These are phyloP conservation scores for Dendrobium officinale DNA, from an alignment of 106 monocot genomes.

Conservation along the genomic window DNA sequence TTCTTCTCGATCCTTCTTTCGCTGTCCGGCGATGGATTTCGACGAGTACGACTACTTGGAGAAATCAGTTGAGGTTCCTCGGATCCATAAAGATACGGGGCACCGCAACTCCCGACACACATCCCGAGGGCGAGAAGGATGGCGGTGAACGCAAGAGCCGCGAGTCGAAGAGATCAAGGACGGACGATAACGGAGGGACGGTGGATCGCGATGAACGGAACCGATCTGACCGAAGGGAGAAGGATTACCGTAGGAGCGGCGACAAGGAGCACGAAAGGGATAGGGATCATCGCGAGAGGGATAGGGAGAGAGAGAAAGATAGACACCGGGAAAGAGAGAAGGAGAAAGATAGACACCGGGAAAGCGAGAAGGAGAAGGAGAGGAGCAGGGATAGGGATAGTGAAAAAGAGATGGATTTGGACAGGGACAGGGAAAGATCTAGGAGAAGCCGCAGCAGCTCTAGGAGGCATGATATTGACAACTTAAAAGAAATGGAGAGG, in stretches of 20 bases:
- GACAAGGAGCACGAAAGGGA: conserved; percentile 14
- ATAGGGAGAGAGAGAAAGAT: conserved; percentile 13
- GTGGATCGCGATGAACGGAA: conserved; percentile 16
- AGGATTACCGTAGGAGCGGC: conserved; percentile 4
- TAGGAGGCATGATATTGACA: conserved; percentile 1
- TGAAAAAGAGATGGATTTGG: neutral
- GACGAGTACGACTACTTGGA: conserved; percentile 16
- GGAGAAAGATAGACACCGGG: neutral
- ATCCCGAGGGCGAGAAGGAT: neutral
- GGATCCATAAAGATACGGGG: conserved; percentile 11
- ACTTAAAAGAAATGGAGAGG: neutral
- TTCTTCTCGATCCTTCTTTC: neutral
- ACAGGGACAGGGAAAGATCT: conserved; percentile 3
- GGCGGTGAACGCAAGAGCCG: neutral
- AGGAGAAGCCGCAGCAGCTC: conserved; percentile 8
- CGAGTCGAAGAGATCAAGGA: conserved; percentile 2
- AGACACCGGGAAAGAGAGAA: neutral
- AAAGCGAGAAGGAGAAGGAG: conserved; percentile 7
- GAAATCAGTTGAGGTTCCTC: conserved; percentile 14
- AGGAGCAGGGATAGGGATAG: conserved; percentile 3
- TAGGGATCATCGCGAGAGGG: conserved; percentile 9
- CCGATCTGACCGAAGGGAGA: conserved; percentile 9
- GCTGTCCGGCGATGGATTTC: conserved; percentile 2
- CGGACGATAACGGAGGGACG: neutral
- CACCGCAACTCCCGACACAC: neutral